Evolutionary conservation across 2,329 filamentous ascomycete species (phyloP), one percentile per base, ranked within the genome.

Genomic region (Penicillium sp.): DNA sequence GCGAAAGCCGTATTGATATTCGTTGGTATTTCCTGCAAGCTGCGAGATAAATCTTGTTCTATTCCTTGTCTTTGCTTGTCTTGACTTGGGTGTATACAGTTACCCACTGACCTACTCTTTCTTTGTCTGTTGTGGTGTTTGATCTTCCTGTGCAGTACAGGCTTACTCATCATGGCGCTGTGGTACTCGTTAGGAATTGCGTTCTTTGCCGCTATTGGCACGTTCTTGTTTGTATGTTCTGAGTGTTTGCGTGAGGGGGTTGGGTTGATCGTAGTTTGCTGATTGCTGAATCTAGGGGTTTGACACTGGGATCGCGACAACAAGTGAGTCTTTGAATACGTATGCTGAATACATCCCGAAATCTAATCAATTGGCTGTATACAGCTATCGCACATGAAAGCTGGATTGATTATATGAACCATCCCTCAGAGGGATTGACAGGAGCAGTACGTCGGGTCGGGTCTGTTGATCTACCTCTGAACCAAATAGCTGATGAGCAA

Each of bases 281-380:
- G n/a, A 46, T 27, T 21, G 10, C 14, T 31, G 37, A 37, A 60
- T 27, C 47, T 62, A 83, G 81, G 83, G 83, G 3, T 85, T 85
- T 58, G 84, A 85, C 66, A 85, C 83, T 0, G 83, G 83, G 27
- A 85, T 85, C 54, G 83, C 82, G 4, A 86, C 83, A 13, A 85
- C 83, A 16, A 85, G 78, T 81, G 58, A 71, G 76, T 72, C 26
- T 3, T n/a, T 4, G 9, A n/a, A 8, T n/a, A 5, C 8, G 26
- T 19, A 27, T 25, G 7, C 50, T 29, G 14, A 16, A 35, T 25
- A 26, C 0, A 4, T 25, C 2, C 21, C 6, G 1, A 9, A 16
- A 14, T 27, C 13, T 19, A 50, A 44, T n/a, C 39, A 57, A 54
- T 55, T 10, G 37, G 51, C 4, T 23, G 29, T 23, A 11, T 9